Evolutionary conservation across 2,329 filamentous ascomycete species (phyloP).

Genomic region (Pseudocercospora musae): DNA sequence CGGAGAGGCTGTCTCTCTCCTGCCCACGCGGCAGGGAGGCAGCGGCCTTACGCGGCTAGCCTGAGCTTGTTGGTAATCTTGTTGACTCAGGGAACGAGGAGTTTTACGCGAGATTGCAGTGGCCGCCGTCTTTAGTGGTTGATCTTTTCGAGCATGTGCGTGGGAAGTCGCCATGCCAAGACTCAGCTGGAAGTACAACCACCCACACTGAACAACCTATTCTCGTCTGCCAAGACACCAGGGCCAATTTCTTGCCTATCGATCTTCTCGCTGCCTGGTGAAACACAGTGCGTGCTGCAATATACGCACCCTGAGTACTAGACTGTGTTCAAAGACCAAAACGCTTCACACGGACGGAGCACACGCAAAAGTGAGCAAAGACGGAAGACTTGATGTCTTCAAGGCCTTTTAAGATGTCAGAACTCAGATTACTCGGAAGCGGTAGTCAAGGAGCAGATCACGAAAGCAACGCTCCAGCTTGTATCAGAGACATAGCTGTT

Average conservation of each 20-base stretch:
- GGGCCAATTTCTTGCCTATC: not conserved
- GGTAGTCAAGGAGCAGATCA: not conserved
- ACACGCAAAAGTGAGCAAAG: not conserved
- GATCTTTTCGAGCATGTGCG: not conserved
- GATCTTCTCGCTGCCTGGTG: not conserved
- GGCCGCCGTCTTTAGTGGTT: not conserved
- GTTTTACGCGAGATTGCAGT: not conserved
- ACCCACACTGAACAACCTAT: not conserved
- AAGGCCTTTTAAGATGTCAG: not conserved
- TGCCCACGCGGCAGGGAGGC: not conserved
- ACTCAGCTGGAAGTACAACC: not conserved
- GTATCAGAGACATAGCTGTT: not conserved
- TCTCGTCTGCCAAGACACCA: not conserved
- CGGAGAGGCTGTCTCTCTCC: not conserved
- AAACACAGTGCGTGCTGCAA: not conserved
- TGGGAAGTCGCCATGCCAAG: not conserved
- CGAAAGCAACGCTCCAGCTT: not conserved
- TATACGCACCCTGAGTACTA: not conserved
- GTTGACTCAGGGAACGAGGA: not conserved
- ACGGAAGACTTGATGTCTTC: not conserved
- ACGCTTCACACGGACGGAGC: not conserved
- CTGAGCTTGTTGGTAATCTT: not conserved
- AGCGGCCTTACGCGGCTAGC: not conserved
- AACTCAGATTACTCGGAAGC: not conserved
- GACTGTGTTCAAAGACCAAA: not conserved